A percentile compares a stretch with the other conserved stretches of the same genome.
These are phyloP conservation scores for Homolaphlyctis polyrhiza DNA, from an alignment of 371 early-diverging fungal genomes.

Conservation along the genomic window DNA sequence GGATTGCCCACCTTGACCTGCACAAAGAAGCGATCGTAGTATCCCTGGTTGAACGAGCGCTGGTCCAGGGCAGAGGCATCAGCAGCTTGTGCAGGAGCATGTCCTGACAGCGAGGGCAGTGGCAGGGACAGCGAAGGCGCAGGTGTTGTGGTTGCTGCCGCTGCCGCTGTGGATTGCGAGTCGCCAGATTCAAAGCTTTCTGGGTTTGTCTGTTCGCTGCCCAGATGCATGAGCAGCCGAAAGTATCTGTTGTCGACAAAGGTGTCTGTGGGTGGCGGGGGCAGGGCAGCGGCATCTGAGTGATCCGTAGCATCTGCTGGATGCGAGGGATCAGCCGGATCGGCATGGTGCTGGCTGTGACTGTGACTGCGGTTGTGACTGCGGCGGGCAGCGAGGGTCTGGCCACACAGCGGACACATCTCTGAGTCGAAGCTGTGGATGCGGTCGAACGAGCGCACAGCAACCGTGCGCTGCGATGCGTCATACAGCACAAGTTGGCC, in stretches of 20 bases:
- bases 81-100: neutral
- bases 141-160: neutral
- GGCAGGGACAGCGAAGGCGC: neutral
- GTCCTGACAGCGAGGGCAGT: neutral
- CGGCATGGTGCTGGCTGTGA: neutral
- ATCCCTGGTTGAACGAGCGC: constrained; percentile 58
- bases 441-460: constrained; percentile 27
- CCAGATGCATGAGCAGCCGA: neutral
- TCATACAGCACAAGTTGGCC: neutral
- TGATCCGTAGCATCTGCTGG: neutral
- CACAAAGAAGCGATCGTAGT: constrained; percentile 90
- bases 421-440: constrained; percentile 29
- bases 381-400: constrained; percentile 3
- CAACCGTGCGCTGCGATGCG: neutral
- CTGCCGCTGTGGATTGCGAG: neutral
- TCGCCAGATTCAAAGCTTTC: no score
- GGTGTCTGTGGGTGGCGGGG: neutral
- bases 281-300: neutral
- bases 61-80: neutral
- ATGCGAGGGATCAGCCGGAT: neutral
- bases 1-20: no score
- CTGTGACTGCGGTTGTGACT: neutral
- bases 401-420: constrained; percentile 9
- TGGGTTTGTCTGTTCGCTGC: neutral
- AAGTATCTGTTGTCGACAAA: neutral